Percentiles rank a stretch among this genome's conserved stretches.
Conservation (phyloP, 225 moss, liverwort and hornwort genomes). For the Climacium dendroides region DNA sequence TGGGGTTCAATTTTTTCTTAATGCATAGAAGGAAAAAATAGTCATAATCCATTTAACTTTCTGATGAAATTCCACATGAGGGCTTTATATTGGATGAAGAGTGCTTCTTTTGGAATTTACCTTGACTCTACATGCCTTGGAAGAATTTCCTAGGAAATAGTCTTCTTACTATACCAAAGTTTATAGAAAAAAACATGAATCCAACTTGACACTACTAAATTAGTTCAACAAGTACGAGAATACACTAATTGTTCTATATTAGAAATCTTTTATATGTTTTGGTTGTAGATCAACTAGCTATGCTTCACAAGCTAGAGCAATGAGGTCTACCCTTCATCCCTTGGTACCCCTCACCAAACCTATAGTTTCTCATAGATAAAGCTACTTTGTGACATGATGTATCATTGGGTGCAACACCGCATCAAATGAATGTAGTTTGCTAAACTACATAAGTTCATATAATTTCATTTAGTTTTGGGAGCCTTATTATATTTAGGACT, state of each 20-base stretch:
- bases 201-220: neutral
- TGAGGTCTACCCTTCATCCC: rapidly evolving
- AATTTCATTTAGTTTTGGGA: neutral
- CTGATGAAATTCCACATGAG: neutral
- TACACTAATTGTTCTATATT: rapidly evolving
- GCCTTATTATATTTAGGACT: neutral
- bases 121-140: rapidly evolving
- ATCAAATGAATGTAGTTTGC: rapidly evolving
- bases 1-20: no score
- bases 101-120: rapidly evolving
- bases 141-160: neutral
- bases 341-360: neutral
- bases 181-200: neutral
- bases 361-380: neutral
- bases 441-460: neutral
- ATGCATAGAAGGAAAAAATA: no score
- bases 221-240: neutral
- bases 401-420: rapidly evolving
- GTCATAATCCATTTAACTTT: neutral
- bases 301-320: neutral
- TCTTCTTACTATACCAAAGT: neutral
- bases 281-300: neutral
- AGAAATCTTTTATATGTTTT: neutral
- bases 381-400: rapidly evolving
- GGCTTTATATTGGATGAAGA: neutral